These are phyloP conservation scores for Tylopilus sp. DNA, from an alignment of 1,284 basidiomycete genomes.

Conservation along the genomic window DNA sequence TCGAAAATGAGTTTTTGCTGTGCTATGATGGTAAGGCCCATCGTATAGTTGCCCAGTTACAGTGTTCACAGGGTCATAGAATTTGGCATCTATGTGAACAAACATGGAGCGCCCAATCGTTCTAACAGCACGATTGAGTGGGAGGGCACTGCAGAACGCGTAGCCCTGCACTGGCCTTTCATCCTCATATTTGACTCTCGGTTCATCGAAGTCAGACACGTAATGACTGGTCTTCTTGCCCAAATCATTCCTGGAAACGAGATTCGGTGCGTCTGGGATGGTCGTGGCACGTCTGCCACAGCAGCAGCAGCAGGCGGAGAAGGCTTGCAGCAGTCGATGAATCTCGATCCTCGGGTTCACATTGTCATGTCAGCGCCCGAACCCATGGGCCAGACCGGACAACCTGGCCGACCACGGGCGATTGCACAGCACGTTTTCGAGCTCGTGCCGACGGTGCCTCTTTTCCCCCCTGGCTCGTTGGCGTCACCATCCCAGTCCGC, in stretches of 20 bases:
- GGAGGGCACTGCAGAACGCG: constrained; percentile 88
- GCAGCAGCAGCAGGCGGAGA: constrained; percentile 28
- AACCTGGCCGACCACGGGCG: constrained; percentile 40
- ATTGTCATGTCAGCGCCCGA: constrained; percentile 68
- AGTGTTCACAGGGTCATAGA: constrained; percentile 45
- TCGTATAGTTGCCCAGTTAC: neutral
- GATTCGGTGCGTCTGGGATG: constrained; percentile 86
- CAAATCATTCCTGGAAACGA: constrained; percentile 87
- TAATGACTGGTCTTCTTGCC: constrained; percentile 77
- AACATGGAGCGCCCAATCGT: constrained; percentile 82
- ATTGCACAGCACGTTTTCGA: constrained; percentile 77
- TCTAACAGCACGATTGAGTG: constrained; percentile 80
- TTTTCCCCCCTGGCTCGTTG: constrained; percentile 59
- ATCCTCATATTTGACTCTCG: constrained; percentile 87
- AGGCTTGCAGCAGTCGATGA: constrained; percentile 41
- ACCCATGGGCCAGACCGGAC: constrained; percentile 33
- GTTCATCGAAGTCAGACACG: constrained; percentile 91
- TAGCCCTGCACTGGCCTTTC: constrained; percentile 86
- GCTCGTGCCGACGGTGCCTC: constrained; percentile 71
- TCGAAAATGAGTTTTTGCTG: constrained; percentile 86
- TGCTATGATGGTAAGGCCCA: constrained; percentile 78
- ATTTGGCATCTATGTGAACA: constrained; percentile 88
- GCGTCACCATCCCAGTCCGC: constrained; percentile 60
- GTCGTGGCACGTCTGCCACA: constrained; percentile 52
- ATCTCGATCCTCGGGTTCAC: constrained; percentile 71